Evolutionary conservation across 1,139 yeast species (phyloP).

Genomic region (Ashbya aceris): DNA sequence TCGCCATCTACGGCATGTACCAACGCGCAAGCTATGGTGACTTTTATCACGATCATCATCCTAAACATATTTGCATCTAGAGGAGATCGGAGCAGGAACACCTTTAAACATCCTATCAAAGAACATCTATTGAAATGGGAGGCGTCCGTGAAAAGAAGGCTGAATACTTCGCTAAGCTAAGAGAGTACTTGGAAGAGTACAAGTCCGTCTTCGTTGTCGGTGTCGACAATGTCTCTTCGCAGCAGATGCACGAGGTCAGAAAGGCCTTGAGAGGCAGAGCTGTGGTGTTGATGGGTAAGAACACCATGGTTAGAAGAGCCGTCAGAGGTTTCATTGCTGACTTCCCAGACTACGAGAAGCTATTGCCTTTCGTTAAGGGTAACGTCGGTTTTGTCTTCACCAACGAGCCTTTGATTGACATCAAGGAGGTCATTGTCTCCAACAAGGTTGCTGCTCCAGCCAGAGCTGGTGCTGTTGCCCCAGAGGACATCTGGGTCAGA

Average conservation of each 20-base stretch:
- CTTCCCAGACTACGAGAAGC: slow-evolving; percentile 92
- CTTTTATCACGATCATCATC: no score
- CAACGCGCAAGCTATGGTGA: no score
- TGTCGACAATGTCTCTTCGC: slow-evolving; percentile 99
- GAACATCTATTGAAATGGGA: slow-evolving; percentile 91
- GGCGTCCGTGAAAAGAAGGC: slow-evolving; percentile 97
- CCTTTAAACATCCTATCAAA: slow-evolving; percentile 97
- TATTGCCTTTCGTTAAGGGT: slow-evolving; percentile 92
- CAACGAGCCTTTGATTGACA: slow-evolving; percentile 82
- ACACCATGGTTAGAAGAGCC: slow-evolving; percentile 99
- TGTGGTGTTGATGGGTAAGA: slow-evolving; percentile 98
- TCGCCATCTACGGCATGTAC: no score
- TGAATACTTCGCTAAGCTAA: slow-evolving; percentile 91
- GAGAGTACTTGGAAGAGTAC: slow-evolving; percentile 93
- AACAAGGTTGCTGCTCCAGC: slow-evolving; percentile 99
- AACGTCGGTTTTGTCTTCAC: slow-evolving; percentile 99
- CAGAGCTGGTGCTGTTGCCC: slow-evolving; percentile 99
- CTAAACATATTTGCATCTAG: no score
- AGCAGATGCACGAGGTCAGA: slow-evolving; percentile 99
- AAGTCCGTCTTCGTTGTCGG: slow-evolving; percentile 97
- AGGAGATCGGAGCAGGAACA: slow-evolving; percentile 12
- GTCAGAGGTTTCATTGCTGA: slow-evolving; percentile 90
- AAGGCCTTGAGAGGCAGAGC: slow-evolving; percentile 91
- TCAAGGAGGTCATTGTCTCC: slow-evolving; percentile 78
- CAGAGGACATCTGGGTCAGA: slow-evolving; percentile 93